Percentiles rank a stretch among this genome's conserved stretches.
Conservation (phyloP, 768 basidiomycete genomes). For the Agrocybe praecox region DNA sequence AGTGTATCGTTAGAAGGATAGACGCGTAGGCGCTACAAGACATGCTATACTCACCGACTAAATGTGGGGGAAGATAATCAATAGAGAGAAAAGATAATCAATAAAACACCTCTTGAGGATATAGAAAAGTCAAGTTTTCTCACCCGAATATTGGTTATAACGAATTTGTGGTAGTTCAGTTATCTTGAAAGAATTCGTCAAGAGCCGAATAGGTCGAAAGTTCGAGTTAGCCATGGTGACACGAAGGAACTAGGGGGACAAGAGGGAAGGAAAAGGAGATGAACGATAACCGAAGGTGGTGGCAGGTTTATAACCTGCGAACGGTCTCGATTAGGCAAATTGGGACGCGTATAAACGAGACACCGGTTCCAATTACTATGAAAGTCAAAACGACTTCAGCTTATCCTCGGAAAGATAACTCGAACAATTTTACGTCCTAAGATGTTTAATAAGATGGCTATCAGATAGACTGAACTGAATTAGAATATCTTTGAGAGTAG, state of each 20-base stretch:
- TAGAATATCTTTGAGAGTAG: too few species aligned
- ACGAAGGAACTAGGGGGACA: neutral
- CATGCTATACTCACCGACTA: constrained; percentile 17
- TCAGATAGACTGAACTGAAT: too few species aligned
- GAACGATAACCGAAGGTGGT: neutral
- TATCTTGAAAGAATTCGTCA: constrained; percentile 19
- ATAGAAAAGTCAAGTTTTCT: too few species aligned
- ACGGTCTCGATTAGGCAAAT: neutral
- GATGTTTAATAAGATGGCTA: too few species aligned
- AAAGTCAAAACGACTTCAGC: too few species aligned
- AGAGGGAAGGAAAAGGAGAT: neutral
- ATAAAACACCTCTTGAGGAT: too few species aligned
- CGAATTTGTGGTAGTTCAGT: constrained; percentile 6
- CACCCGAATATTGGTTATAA: constrained; percentile 24
- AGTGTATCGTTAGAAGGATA: neutral
- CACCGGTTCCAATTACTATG: too few species aligned
- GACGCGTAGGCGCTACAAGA: neutral
- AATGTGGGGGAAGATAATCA: neutral
- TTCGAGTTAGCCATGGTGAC: neutral
- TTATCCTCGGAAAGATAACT: too few species aligned
- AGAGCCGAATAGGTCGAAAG: neutral
- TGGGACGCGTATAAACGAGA: neutral
- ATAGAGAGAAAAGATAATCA: neutral
- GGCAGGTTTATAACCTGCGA: neutral
- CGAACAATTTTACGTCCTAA: too few species aligned